phyloP scores from a whole-genome alignment of 2,329 filamentous ascomycete species.

The Calonectria montana region DNA sequence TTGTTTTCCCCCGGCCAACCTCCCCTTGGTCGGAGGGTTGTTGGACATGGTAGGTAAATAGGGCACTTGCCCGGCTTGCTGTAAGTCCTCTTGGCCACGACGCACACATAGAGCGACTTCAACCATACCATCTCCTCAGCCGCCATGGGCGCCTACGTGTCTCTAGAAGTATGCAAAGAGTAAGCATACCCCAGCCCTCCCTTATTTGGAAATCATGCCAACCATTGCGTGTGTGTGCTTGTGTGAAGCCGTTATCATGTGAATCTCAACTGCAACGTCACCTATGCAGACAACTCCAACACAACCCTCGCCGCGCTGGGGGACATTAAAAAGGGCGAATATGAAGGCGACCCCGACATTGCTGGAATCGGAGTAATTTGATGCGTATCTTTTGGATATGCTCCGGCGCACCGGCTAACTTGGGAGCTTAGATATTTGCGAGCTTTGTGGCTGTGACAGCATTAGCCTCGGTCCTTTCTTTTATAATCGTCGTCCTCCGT shows the following conservation, averaged over 20 bases:
- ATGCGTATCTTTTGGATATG: no score
- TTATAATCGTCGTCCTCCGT: slow-evolving; percentile 2
- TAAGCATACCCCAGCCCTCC: neutral
- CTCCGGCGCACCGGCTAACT: neutral
- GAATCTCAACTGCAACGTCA: slow-evolving; percentile 12
- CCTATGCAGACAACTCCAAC: neutral
- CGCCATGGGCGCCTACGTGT: slow-evolving; percentile 15
- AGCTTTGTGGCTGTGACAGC: slow-evolving; percentile 18
- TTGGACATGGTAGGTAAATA: slow-evolving; percentile 3
- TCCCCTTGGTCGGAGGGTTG: neutral
- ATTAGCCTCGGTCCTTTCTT: slow-evolving; percentile 10
- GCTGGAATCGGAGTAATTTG: slow-evolving; percentile 10
- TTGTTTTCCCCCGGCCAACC: neutral
- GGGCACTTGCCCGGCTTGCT: neutral
- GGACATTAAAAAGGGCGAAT: slow-evolving; percentile 1
- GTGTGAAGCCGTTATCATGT: slow-evolving; percentile 10
- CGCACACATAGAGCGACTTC: neutral
- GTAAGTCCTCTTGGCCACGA: neutral
- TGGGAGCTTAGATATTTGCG: slow-evolving; percentile 11
- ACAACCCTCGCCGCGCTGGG: neutral
- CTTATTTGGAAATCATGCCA: neutral
- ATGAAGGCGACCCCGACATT: slow-evolving; percentile 5
- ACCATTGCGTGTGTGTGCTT: neutral
- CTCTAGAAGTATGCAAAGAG: slow-evolving; percentile 5
- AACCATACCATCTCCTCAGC: neutral